These are phyloP conservation scores for Kuraishia ogatae DNA, from an alignment of 805 yeast species.

Conservation along the genomic window DNA sequence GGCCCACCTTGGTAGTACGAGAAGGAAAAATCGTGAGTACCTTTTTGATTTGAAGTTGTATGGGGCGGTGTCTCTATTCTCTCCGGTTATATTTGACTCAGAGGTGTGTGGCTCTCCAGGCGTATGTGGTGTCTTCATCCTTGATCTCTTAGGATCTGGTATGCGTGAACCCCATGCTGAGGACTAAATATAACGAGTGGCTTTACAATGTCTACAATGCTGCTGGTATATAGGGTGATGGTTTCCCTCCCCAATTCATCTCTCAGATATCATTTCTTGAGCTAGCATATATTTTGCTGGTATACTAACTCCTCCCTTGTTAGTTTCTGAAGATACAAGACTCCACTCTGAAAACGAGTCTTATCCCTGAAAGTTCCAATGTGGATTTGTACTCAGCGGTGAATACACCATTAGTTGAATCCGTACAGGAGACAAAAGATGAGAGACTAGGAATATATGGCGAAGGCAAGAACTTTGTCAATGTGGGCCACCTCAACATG, in stretches of 20 bases:
- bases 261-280: too few relatives aligned
- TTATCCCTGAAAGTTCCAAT: not conserved
- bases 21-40: not conserved
- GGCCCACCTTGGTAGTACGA: not conserved
- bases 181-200: too few relatives aligned
- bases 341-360: not conserved
- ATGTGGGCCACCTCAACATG: not conserved
- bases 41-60: not conserved
- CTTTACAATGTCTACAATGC: too few relatives aligned
- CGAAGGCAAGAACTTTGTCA: not conserved
- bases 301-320: not conserved
- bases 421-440: not conserved
- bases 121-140: too few relatives aligned
- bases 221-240: too few relatives aligned
- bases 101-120: too few relatives aligned
- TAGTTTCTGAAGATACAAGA: conserved; percentile 1
- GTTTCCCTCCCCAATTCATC: too few relatives aligned
- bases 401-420: not conserved
- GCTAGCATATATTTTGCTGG: too few relatives aligned
- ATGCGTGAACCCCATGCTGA: too few relatives aligned
- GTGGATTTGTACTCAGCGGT: not conserved
- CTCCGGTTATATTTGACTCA: too few relatives aligned
- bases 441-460: not conserved
- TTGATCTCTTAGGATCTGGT: too few relatives aligned
- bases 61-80: too few relatives aligned